Base-by-base conservation (phyloP, 495 filamentous ascomycete genomes). In the Penicillium subrubescens region DNA sequence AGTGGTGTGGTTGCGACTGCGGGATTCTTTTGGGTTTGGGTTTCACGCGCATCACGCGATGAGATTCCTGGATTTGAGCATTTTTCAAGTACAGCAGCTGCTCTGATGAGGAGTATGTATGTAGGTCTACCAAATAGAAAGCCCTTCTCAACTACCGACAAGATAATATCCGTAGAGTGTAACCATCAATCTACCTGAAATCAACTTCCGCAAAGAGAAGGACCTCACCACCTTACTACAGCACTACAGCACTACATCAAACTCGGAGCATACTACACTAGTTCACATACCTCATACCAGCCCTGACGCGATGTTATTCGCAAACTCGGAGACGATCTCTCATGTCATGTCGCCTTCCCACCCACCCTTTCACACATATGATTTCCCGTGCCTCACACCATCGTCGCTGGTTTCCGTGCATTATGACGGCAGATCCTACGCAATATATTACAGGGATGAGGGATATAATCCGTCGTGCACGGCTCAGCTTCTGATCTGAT, bases 41-140 rank as follows among this genome's bases (percentile, higher is more conserved):
- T 61, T 63, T 64, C 51, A 63, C 60, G 56, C 17, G 48, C 62
- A 66, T 69, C 67, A 66, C 57, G 60, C 67, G 67, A 64, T 37
- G 53, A 56, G n/a, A 17, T 56, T 34, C 53, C 33, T 37, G 29
- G 53, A 56, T 52, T 37, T 34, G 27, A 23, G 8, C 2, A 21
- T 34, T 7, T 15, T 8, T 14, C 8, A 27, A 5, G 0, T 33
- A 33, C 31, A 33, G 31, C 7, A 33, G 31, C 31, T 33, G 8
- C 6, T n/a, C n/a, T n/a, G n/a, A n/a, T 33, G 31, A 33, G 31
- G 31, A 33, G 31, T 33, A 7, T n/a, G n/a, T n/a, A n/a, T n/a
- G n/a, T n/a, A n/a, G n/a, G n/a, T n/a, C 31, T 33, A 33, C 2
- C 31, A 37, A 37, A 37, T 31, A 17, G 50, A 8, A n/a, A 17